Percentiles rank a stretch among this genome's conserved stretches.
Conservation (phyloP, 2,329 filamentous ascomycete genomes). For the Monilinia polystroma region DNA sequence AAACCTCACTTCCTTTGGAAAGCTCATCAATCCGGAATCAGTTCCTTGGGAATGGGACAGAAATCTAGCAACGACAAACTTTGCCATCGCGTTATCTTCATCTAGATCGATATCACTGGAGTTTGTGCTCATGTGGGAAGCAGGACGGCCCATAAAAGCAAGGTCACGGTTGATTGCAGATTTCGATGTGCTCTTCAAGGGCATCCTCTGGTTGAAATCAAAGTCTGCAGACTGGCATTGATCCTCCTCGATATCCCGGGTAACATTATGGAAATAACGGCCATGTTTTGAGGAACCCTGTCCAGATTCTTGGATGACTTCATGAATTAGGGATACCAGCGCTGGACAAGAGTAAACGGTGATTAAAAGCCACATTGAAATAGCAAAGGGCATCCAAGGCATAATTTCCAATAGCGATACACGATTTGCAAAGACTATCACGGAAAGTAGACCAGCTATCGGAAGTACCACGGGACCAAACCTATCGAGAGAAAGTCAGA, state of each 20-base stretch:
- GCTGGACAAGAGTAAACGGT: slow-evolving; percentile 26
- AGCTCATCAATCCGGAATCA: neutral
- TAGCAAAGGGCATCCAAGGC: slow-evolving; percentile 25
- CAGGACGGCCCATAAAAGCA: slow-evolving; percentile 15
- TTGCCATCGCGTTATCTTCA: slow-evolving; percentile 3
- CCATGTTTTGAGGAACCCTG: neutral
- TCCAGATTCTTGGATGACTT: neutral
- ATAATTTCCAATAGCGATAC: slow-evolving; percentile 20
- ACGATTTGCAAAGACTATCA: slow-evolving; percentile 20
- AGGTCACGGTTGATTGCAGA: neutral
- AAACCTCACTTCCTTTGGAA: neutral
- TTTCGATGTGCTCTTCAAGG: too few relatives aligned
- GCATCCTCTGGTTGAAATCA: neutral
- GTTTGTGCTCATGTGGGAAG: slow-evolving; percentile 2
- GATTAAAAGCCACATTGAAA: slow-evolving; percentile 26
- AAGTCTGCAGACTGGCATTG: neutral
- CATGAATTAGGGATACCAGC: neutral
- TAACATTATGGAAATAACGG: neutral
- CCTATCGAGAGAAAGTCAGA: slow-evolving; percentile 15
- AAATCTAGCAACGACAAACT: neutral
- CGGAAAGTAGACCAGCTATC: neutral
- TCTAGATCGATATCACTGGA: slow-evolving; percentile 16
- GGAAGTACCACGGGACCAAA: slow-evolving; percentile 4
- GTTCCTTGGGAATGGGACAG: neutral
- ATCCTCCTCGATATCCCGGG: slow-evolving; percentile 4